A percentile compares a stretch with the other conserved stretches of the same genome.
Conservation (phyloP, 441 rosid species). For the Eruca vesicaria region DNA sequence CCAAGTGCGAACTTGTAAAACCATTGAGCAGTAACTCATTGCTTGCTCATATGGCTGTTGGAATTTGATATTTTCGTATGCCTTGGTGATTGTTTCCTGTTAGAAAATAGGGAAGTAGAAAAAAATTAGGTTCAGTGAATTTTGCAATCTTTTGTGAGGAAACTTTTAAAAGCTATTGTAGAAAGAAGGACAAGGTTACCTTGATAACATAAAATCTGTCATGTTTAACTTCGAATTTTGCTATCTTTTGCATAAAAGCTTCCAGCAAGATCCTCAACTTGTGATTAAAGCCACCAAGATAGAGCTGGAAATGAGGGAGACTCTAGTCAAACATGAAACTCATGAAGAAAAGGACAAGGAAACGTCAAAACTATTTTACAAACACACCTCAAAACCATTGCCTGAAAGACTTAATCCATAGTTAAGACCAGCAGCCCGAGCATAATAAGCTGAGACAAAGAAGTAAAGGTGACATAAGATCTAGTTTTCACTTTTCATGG, state of each 20-base stretch:
- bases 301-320: neutral
- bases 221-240: neutral
- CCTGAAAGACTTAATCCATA: neutral
- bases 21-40: neutral
- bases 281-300: neutral
- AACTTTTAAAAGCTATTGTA: neutral
- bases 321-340: neutral
- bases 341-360: neutral
- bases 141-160: no score
- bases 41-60: neutral
- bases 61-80: neutral
- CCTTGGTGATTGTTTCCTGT: neutral
- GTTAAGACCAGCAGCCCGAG: neutral
- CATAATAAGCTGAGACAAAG: neutral
- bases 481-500: neutral
- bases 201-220: neutral
- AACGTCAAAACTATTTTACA: neutral
- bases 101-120: neutral
- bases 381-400: neutral
- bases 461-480: neutral
- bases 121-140: neutral
- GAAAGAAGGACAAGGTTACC: neutral
- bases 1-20: neutral
- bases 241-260: neutral
- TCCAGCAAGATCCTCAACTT: neutral